A percentile compares a stretch with the other conserved stretches of the same genome.
Evolutionary conservation across 345 rosid genomes (phyloP).

Genomic region (Sapria himalayana): DNA sequence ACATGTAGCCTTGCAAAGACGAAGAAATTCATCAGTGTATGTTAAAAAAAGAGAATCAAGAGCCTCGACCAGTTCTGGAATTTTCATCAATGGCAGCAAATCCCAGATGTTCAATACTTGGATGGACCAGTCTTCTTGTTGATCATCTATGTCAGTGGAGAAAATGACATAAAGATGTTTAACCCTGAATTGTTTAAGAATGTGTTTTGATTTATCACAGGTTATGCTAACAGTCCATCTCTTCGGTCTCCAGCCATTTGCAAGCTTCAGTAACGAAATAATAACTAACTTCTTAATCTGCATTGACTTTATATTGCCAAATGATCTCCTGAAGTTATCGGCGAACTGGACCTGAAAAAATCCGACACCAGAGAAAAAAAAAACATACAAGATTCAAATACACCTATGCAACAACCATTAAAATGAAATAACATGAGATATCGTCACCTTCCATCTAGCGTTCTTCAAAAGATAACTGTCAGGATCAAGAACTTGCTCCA

Average conservation of each 20-base stretch:
- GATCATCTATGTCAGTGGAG: constrained; percentile 21
- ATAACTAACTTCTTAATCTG: constrained; percentile 11
- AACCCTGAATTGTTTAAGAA: constrained; percentile 24
- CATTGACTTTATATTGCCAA: constrained; percentile 17
- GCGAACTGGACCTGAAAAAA: constrained; percentile 25
- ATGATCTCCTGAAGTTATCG: constrained; percentile 26
- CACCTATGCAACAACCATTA: no score
- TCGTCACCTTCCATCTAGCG: constrained; percentile 26
- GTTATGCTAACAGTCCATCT: constrained; percentile 11
- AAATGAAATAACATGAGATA: not conserved
- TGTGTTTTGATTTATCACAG: constrained; percentile 16
- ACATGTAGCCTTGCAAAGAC: constrained; percentile 22
- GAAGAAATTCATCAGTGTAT: constrained; percentile 20
- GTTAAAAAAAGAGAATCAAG: constrained; percentile 18
- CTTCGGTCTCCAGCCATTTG: constrained; percentile 38
- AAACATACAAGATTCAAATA: not conserved
- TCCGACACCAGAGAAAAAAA: not conserved
- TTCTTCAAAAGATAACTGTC: constrained; percentile 15
- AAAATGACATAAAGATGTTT: constrained; percentile 19
- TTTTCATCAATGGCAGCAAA: constrained; percentile 21
- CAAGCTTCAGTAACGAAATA: constrained; percentile 15
- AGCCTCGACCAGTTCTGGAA: constrained; percentile 18
- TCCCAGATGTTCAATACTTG: constrained; percentile 43
- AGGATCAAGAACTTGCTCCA: constrained; percentile 19
- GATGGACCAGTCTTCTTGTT: constrained; percentile 10